phyloP scores from a whole-genome alignment of 2,329 filamentous ascomycete species.

The Tolypocladium tundrense region DNA sequence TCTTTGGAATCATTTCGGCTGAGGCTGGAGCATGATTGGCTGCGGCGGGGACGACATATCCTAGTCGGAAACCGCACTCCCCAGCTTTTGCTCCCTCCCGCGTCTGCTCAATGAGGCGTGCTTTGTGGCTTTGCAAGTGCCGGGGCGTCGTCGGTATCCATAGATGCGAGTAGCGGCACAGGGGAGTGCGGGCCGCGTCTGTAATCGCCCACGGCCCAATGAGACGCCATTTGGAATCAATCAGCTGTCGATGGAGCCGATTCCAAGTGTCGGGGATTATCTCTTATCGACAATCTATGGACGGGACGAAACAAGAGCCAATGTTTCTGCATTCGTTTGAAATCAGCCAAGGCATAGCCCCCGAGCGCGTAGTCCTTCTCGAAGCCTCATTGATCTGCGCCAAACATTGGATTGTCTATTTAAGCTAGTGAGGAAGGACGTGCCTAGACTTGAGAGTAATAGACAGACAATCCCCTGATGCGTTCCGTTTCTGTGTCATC shows the following conservation, averaged over 20 bases:
- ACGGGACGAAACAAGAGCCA: neutral
- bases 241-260: neutral
- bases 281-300: neutral
- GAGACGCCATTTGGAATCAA: neutral
- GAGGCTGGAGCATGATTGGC: neutral
- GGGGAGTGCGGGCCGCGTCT: neutral
- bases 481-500: neutral
- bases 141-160: neutral
- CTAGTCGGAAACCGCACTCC: neutral
- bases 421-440: neutral
- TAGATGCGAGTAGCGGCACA: neutral
- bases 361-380: neutral
- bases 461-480: neutral
- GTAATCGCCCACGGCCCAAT: neutral
- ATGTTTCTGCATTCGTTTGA: neutral
- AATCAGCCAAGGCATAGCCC: neutral
- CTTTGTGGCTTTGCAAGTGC: neutral
- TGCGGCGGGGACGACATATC: neutral
- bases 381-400: neutral
- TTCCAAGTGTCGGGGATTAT: neutral
- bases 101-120: neutral
- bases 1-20: neutral
- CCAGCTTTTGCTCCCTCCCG: neutral
- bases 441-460: neutral
- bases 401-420: neutral